Evolutionary conservation across 75 land plant species (phyloP), one percentile per base, ranked within the genome.

Genomic region (Pinus taeda): DNA sequence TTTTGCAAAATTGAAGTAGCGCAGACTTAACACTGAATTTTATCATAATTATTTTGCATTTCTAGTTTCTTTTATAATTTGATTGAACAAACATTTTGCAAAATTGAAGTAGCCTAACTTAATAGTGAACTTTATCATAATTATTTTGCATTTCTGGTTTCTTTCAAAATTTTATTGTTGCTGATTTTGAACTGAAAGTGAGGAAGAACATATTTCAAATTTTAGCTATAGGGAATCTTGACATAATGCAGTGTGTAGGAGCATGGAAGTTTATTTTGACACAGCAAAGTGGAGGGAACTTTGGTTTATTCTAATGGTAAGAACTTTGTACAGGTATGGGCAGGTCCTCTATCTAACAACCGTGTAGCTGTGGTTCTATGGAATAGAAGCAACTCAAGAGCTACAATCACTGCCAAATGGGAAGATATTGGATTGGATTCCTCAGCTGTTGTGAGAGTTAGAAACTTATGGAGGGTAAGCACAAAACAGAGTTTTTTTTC

Each of bases 401-500:
- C 17, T n/a, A 62, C 21, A n/a, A 83, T 85, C 62, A 73, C 64
- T 39, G 86, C 79, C 57, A 63, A 59, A 8, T 85, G 79, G 79
- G 29, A 59, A 33, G 82, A 84, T 59, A 56, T 85, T 57, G 87
- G 86, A 24, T 57, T 85, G 18, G 18, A 71, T 26, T 18, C 36
- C 42, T 73, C 72, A 20, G 53, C 30, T 15, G 15, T 69, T 37
- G 78, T 83, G 39, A 24, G 56, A 12, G 70, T 76, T 18, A 36
- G 82, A 39, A 86, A 85, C 56, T 39, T 85, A 71, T 85, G 87
- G 87, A 78, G 79, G 87, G 87, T 83, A 69, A 37, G 3, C 59
- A 7, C 21, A 20, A 42, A 66, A 30, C 17, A 39, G 2, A 69
- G 55, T 49, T 49, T 49, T 49, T 13, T 12, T 30, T 24, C 72